Evolutionary conservation across 2,329 filamentous ascomycete genomes (phyloP), one percentile per base, ranked within the genome.

Genomic region (Fusarium burgessii): DNA sequence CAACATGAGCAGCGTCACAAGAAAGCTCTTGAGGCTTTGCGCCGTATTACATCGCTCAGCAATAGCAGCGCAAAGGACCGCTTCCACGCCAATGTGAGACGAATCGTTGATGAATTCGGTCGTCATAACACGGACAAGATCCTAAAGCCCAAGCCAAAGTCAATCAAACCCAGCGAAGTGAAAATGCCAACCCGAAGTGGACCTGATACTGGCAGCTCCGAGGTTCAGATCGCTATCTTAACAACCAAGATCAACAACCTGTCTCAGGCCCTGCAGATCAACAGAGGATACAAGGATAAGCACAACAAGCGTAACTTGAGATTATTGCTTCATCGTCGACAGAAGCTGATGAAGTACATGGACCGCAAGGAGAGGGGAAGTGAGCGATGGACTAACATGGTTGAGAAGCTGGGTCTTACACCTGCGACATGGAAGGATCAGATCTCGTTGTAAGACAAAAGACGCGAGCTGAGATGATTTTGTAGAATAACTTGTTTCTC

Each of bases 201-300:
- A 0, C 92, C 92, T 8, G 96, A 99, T 79, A 99, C 95, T 2
- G 96, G 96, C 38, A 97, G 93, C 76, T 93, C 93, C 10, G 96
- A 99, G 83, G 97, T 99, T n/a, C 96, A 99, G 85, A 94, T 97
- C 73, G 95, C 94, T 47, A 97, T 99, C 75, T 82, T 99, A 79
- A 99, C 96, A 6, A 89, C 94, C 62, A 98, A 98, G 87, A 99
- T 99, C 79, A 87, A 93, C 70, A 90, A 92, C 27, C 81, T 99
- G 52, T 91, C 92, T 18, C 87, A 92, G 73, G 90, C 91, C 72
- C 82, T 97, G 55, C 87, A 92, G 77, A 86, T 84, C 43, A 88
- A 90, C 65, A 82, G 85, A 74, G 93, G 92, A 8, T 89, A 92
- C 80, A 94, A 92, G 79, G 96, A 99, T 79, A 97, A 97, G 85